Base-by-base conservation (phyloP, 495 filamentous ascomycete genomes). In the Neurospora terricola region DNA sequence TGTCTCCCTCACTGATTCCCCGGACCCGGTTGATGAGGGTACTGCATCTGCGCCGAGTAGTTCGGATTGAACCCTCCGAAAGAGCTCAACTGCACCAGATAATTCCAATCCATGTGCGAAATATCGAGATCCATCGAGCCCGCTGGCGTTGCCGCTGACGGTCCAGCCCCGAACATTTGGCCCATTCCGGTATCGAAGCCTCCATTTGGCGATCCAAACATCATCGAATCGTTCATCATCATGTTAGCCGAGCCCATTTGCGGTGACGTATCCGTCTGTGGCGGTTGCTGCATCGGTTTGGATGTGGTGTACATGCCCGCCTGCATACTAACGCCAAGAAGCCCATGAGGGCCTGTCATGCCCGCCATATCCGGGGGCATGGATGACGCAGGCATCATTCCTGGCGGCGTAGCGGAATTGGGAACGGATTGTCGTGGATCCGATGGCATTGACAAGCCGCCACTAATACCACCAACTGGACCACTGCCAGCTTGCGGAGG, bases 51-150 rank as follows among this genome's bases (percentile, higher is more conserved):
- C 54, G 54, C 54, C 54, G 54, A 66, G 54, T 66, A 66, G 14
- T 66, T 23, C 12, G 79, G 76, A 62, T 77, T 81, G 71, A 80
- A 83, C 42, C 81, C 82, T 8, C 82, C 80, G 42, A 76, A 76
- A 27, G 74, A 74, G 59, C 72, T 73, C 34, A 82, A 81, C 73
- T 84, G 83, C 42, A 84, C 77, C 16, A 85, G 48, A 69, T 82
- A 84, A 48, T 82, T 81, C 83, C 82, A 84, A 43, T 85, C 83
- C 81, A 85, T 82, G 38, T 83, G 81, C 18, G 77, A 78, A 38
- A 82, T 78, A 71, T 82, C 83, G 5, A 81, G 74, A 45, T 84
- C 82, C n/a, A 79, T 77, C 75, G 81, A 78, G 7, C 74, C 76
- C 27, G 75, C 71, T 5, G 78, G 43, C 6, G 71, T 43, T 43